Percentiles rank a stretch among this genome's conserved stretches.
These are phyloP conservation scores for Eucalyptus regnans DNA, from an alignment of 345 rosid species.

Conservation along the genomic window DNA sequence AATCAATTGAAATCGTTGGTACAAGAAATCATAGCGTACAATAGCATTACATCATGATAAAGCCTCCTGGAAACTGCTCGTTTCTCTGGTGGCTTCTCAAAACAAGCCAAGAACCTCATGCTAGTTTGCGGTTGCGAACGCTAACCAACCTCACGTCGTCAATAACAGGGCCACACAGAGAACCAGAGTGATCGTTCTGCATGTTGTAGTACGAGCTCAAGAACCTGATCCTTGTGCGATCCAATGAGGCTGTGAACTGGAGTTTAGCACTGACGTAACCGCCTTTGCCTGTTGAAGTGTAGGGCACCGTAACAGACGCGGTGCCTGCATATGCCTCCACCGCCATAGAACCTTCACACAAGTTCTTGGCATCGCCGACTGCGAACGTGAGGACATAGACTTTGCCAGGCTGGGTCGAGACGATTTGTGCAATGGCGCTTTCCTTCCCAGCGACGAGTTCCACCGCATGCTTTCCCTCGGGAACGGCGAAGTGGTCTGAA, in stretches of 20 bases:
- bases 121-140: conserved; percentile 4
- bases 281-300: conserved; percentile 53
- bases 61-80: not conserved
- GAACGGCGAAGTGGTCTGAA: conserved; percentile 41
- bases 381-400: conserved; percentile 40
- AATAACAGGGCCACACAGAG: conserved; percentile 71
- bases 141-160: conserved; percentile 50
- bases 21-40: not conserved
- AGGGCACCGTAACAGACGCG: conserved; percentile 25
- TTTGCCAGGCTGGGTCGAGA: conserved; percentile 23
- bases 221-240: conserved; percentile 47
- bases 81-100: not conserved
- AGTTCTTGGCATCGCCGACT: conserved; percentile 49
- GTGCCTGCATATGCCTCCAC: conserved; percentile 58
- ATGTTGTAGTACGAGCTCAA: conserved; percentile 51
- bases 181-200: conserved; percentile 54
- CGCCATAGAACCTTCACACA: conserved; percentile 48
- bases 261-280: conserved; percentile 33
- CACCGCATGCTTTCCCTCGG: conserved; percentile 39
- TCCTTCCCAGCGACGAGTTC: conserved; percentile 78
- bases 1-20: not conserved
- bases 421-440: conserved; percentile 53
- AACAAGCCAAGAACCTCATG: not conserved
- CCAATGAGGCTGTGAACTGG: conserved; percentile 35
- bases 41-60: not conserved